phyloP scores from a whole-genome alignment of 306 rosid genomes.

The Glycyrrhiza uralensis region DNA sequence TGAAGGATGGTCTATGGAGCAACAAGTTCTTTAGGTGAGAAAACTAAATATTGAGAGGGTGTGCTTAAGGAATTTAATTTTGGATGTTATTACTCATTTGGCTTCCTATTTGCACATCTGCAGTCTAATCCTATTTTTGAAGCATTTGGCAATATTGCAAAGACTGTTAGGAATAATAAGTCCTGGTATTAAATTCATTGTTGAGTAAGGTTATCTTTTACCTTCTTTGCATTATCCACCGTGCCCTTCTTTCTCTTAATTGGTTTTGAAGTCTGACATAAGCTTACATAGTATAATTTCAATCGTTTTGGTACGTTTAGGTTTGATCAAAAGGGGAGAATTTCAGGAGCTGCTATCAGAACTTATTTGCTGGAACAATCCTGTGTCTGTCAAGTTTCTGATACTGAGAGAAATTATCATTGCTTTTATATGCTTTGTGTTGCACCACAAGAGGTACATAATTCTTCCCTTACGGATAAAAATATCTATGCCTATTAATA shows the following conservation, averaged over 20 bases:
- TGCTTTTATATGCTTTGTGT: constrained; percentile 98
- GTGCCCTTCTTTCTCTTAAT: background rate
- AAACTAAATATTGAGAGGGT: background rate
- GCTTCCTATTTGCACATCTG: constrained; percentile 18
- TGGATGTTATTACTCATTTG: background rate
- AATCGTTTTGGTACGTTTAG: constrained; percentile 98
- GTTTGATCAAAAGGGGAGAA: constrained; percentile 76
- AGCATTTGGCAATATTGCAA: constrained; percentile 98
- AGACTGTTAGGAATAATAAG: constrained; percentile 89
- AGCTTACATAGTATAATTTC: constrained; percentile 46
- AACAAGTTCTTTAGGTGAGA: constrained; percentile 86
- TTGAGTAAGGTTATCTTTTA: background rate
- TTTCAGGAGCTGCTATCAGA: constrained; percentile 98
- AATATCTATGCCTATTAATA: background rate
- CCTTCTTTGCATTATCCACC: background rate
- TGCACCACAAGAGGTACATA: constrained; percentile 78
- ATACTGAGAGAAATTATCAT: constrained; percentile 97
- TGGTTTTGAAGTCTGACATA: constrained; percentile 32
- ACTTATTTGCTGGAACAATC: constrained; percentile 89
- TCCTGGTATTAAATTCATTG: constrained; percentile 58
- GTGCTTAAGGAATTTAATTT: background rate
- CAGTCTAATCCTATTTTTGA: constrained; percentile 98
- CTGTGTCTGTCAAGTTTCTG: constrained; percentile 97
- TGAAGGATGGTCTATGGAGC: constrained; percentile 88
- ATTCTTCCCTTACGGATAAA: background rate